Conservation (phyloP, 2,329 filamentous ascomycete genomes). For the Westerdykella sp. region DNA sequence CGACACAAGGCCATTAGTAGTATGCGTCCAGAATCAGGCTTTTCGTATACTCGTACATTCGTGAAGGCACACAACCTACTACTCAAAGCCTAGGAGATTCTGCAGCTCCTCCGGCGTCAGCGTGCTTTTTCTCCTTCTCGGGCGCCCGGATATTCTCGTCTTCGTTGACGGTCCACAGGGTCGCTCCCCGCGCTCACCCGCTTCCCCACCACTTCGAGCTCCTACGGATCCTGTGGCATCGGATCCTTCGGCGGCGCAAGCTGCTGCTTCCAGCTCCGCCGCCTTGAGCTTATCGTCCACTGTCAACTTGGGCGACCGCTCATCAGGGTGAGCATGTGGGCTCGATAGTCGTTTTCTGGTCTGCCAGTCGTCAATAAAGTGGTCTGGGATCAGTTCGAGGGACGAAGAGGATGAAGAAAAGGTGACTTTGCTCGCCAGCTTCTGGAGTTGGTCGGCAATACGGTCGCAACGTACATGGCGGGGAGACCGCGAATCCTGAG, state of each 20-base stretch:
- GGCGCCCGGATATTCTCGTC: slow-evolving; percentile 50
- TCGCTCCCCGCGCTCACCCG: slow-evolving; percentile 14
- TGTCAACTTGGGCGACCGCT: slow-evolving; percentile 38
- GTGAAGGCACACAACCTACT: slow-evolving; percentile 1
- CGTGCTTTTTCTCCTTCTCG: slow-evolving; percentile 64
- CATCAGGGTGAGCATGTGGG: slow-evolving; percentile 33
- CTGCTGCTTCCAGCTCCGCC: slow-evolving; percentile 41
- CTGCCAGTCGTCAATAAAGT: slow-evolving; percentile 25
- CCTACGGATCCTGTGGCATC: slow-evolving; percentile 8
- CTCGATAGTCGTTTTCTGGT: slow-evolving; percentile 35
- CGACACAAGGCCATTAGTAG: slow-evolving; percentile 9
- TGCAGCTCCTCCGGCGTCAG: slow-evolving; percentile 70
- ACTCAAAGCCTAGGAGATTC: slow-evolving; percentile 31
- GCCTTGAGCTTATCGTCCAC: slow-evolving; percentile 44
- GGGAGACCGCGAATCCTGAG: slow-evolving; percentile 25
- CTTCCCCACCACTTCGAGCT: slow-evolving; percentile 11
- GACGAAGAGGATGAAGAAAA: slow-evolving; percentile 18
- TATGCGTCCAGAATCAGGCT: slow-evolving; percentile 1
- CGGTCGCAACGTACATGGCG: slow-evolving; percentile 35
- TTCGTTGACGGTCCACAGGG: slow-evolving; percentile 29
- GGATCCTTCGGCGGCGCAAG: slow-evolving; percentile 30
- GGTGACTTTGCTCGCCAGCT: slow-evolving; percentile 23
- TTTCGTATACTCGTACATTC: slow-evolving; percentile 7
- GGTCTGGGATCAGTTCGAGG: slow-evolving; percentile 6
- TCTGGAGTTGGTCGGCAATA: slow-evolving; percentile 17